These are phyloP conservation scores for Agaricus blazei DNA, from an alignment of 768 basidiomycete species.

Conservation along the genomic window DNA sequence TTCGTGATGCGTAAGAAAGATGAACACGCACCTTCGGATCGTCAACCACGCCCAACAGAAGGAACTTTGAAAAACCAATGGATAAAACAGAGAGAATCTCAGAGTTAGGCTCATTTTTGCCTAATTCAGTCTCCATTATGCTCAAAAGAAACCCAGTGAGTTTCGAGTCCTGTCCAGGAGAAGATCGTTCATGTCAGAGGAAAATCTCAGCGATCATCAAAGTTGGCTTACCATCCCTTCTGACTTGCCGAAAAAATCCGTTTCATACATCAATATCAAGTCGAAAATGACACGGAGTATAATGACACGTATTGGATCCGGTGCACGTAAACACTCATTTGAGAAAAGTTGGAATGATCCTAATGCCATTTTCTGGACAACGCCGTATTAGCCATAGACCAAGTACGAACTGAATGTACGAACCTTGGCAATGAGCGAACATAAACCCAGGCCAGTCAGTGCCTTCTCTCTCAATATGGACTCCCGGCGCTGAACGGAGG, in stretches of 20 bases:
- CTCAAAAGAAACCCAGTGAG: conserved; percentile 41
- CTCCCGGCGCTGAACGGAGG: conserved; percentile 86
- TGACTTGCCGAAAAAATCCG: conserved; percentile 58
- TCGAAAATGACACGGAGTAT: conserved; percentile 88
- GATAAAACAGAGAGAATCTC: conserved; percentile 74
- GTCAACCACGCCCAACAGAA: conserved; percentile 78
- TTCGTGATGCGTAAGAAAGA: too few relatives aligned
- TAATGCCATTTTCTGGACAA: conserved; percentile 50
- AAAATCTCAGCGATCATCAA: too few relatives aligned
- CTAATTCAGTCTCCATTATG: conserved; percentile 26
- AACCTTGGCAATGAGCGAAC: conserved; percentile 80
- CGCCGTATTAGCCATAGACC: not conserved
- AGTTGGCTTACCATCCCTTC: conserved; percentile 34
- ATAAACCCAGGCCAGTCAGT: conserved; percentile 73
- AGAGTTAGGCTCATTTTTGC: conserved; percentile 63
- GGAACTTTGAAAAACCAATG: conserved; percentile 83
- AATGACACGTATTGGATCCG: conserved; percentile 70
- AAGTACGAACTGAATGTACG: not conserved
- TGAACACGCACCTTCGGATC: conserved; percentile 60
- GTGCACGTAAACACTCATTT: conserved; percentile 71
- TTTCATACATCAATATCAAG: conserved; percentile 84
- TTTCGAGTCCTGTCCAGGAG: conserved; percentile 27
- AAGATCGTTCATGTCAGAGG: not conserved
- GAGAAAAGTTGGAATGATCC: conserved; percentile 80
- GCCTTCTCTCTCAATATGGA: conserved; percentile 77